A percentile compares a stretch with the other conserved stretches of the same genome.
Conservation (phyloP, 495 filamentous ascomycete genomes). For the Hyaloscypha variabilis region DNA sequence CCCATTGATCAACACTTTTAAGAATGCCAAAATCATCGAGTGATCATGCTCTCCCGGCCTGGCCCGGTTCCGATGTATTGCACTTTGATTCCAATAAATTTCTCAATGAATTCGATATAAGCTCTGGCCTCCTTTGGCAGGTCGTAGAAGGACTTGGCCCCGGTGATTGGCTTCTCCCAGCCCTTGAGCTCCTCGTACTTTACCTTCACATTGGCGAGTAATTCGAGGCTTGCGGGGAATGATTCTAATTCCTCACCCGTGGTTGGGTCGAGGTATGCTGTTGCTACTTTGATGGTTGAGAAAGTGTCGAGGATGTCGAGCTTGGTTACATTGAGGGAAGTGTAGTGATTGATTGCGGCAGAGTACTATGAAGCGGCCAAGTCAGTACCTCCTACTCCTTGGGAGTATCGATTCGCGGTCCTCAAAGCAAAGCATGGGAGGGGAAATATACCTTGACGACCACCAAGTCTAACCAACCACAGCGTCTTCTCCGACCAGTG, state of each 20-base stretch:
- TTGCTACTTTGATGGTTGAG: constrained; percentile 67
- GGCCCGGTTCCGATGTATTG: constrained; percentile 69
- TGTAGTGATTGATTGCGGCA: constrained; percentile 44
- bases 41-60: constrained; percentile 57
- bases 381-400: not conserved
- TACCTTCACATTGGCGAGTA: constrained; percentile 58
- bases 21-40: not conserved
- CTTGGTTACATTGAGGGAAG: constrained; percentile 77
- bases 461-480: constrained; percentile 91
- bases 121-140: constrained; percentile 49
- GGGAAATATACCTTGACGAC: constrained; percentile 54
- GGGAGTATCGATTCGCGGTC: not conserved
- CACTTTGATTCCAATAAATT: constrained; percentile 71
- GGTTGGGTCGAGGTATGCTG: constrained; percentile 65
- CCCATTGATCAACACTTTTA: not conserved
- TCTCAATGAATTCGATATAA: constrained; percentile 80
- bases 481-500: constrained; percentile 81
- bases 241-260: constrained; percentile 54
- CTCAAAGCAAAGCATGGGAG: not conserved
- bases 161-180: constrained; percentile 75
- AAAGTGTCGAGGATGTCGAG: constrained; percentile 78
- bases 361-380: constrained; percentile 59
- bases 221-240: constrained; percentile 69
- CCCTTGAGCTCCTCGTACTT: constrained; percentile 77
- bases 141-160: constrained; percentile 59